Evolutionary conservation across 1,139 yeast genomes (phyloP), one percentile per base, ranked within the genome.

Genomic region (Taiozyma sp.): DNA sequence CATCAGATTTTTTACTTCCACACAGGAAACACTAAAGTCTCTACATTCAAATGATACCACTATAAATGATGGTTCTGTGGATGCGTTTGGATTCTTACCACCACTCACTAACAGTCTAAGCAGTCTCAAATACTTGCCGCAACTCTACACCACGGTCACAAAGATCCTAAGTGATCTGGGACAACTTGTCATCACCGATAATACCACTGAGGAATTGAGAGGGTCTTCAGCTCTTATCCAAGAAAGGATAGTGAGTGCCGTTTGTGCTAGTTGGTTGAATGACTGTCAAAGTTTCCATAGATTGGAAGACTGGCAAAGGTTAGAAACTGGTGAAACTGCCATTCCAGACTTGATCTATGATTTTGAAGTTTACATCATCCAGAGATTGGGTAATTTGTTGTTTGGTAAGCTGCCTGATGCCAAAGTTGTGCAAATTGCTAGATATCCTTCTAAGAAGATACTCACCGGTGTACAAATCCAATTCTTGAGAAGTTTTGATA

Each of bases 31-130:
- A 34, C 62, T 63, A 43, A 58, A 51, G 42, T 46, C 40, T 14
- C 50, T 48, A 6, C 50, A 55, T n/a, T 53, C 51, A 16, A 46
- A 52, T 1, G 56, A 58, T 19, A 52, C 58, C 1, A 53, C 52
- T 19, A 48, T 46, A 13, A 35, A 39, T 19, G 57, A 54, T 44
- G 65, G 68, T 30, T 34, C 61, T 1, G 63, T 70, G 4, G 56
- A 67, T 10, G 64, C 76, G 42, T 75, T 72, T 64, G 81, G 83
- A 3, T 83, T 81, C 57, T 62, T 82, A 29, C 89, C 90, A 2
- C 83, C 83, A 1, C 69, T 71, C 51, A 73, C 88, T 1, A 85
- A 83, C 57, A 77, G 85, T 9, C 66, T 85, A 32, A 74, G 86
- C 47, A 73, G 85, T 2, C 66, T 77, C 21, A 70, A 76, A 53